A percentile compares a stretch with the other conserved stretches of the same genome.
phyloP scores from a whole-genome alignment of 73 alveolate species.

The Breviolum minutum region DNA sequence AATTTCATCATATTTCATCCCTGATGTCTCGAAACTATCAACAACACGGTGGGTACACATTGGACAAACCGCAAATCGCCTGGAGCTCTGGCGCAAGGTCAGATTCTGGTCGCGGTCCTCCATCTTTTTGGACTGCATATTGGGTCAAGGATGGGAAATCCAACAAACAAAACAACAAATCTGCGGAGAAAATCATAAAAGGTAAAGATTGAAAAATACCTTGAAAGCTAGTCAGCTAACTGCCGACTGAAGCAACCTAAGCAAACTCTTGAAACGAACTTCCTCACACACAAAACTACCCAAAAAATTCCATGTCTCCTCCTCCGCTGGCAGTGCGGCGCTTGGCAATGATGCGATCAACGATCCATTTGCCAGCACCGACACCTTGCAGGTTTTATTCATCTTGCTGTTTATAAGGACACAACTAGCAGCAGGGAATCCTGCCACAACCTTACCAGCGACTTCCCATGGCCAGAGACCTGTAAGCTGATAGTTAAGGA shows the following conservation, averaged over 20 bases:
- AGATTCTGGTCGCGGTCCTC: constrained; percentile 67
- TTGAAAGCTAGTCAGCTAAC: background rate
- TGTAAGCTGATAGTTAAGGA: too few relatives aligned
- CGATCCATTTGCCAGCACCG: constrained; percentile 88
- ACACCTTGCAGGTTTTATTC: background rate
- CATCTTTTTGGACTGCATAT: background rate
- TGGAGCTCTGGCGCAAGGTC: constrained; percentile 54
- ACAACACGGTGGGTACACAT: background rate
- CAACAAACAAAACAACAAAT: background rate
- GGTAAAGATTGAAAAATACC: background rate
- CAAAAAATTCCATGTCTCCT: background rate
- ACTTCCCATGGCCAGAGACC: too few relatives aligned
- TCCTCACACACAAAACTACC: too few relatives aligned
- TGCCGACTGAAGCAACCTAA: background rate
- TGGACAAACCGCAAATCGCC: too few relatives aligned
- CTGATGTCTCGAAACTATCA: too few relatives aligned
- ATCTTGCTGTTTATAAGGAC: background rate
- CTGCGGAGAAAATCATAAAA: too few relatives aligned
- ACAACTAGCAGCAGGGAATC: background rate
- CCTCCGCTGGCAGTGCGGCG: constrained; percentile 46
- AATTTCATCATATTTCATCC: too few relatives aligned
- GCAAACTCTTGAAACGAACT: background rate
- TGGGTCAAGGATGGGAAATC: background rate
- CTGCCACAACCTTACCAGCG: too few relatives aligned
- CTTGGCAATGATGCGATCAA: constrained; percentile 85